These are phyloP conservation scores for Backusella sp. DNA, from an alignment of 192 early-diverging fungal genomes.

Conservation along the genomic window DNA sequence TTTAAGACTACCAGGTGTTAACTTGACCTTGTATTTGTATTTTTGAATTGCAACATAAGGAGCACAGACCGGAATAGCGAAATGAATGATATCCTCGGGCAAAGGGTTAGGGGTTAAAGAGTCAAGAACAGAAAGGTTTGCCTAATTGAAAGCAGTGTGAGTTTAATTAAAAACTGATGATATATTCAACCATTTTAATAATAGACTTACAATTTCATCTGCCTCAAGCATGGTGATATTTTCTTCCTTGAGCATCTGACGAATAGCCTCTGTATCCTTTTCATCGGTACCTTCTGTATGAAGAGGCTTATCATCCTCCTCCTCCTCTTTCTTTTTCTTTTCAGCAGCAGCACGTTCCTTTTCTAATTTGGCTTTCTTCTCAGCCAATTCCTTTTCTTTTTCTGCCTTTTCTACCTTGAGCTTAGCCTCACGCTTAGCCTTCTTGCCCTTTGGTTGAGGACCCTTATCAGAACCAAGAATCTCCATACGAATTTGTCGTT, in stretches of 20 bases:
- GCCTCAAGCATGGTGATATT: constrained; percentile 55
- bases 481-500: constrained; percentile 78
- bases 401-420: constrained; percentile 40
- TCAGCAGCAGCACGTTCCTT: not conserved
- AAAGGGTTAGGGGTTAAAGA: constrained; percentile 78
- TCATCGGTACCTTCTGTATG: not conserved
- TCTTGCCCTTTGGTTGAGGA: constrained; percentile 73
- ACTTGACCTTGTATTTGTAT: constrained; percentile 95
- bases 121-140: constrained; percentile 70
- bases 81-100: constrained; percentile 74
- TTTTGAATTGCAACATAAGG: constrained; percentile 83
- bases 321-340: not conserved
- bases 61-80: constrained; percentile 85
- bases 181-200: no score
- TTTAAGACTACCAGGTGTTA: constrained; percentile 87
- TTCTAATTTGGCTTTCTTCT: constrained; percentile 4
- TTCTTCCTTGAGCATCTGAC: constrained; percentile 56
- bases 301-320: not conserved
- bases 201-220: constrained; percentile 40
- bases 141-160: constrained; percentile 15
- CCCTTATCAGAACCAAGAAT: constrained; percentile 73
- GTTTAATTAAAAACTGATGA: no score
- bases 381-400: constrained; percentile 18
- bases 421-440: constrained; percentile 59
- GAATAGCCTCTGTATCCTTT: constrained; percentile 44